A percentile compares a stretch with the other conserved stretches of the same genome.
Evolutionary conservation across 2,329 filamentous ascomycete species (phyloP).

Genomic region (Boeremia exigua): DNA sequence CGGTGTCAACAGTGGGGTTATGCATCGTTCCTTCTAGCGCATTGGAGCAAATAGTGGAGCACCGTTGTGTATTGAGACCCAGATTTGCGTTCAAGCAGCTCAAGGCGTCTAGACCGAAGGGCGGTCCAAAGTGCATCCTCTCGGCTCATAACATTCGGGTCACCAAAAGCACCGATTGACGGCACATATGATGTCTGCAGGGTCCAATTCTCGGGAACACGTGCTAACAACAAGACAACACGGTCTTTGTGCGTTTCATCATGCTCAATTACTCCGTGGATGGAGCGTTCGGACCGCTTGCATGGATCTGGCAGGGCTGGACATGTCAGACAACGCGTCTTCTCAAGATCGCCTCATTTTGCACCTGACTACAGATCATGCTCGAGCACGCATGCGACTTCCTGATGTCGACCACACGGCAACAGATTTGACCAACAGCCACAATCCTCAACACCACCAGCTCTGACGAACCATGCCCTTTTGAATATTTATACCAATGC

Average conservation of each 20-base stretch:
- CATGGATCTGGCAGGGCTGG: slow-evolving; percentile 1
- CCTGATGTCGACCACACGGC: not conserved
- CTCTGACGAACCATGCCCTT: not conserved
- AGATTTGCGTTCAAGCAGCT: too few relatives aligned
- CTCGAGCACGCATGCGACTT: not conserved
- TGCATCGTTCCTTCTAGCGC: too few relatives aligned
- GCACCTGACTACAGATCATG: not conserved
- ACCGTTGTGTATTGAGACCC: too few relatives aligned
- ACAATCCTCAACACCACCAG: not conserved
- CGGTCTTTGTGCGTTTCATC: slow-evolving; percentile 7
- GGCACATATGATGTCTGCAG: too few relatives aligned
- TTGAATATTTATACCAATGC: not conserved
- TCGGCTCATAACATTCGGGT: too few relatives aligned
- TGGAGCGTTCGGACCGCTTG: not conserved
- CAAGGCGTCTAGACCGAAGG: too few relatives aligned
- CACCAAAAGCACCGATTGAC: too few relatives aligned
- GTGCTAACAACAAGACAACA: too few relatives aligned
- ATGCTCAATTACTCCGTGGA: slow-evolving; percentile 3
- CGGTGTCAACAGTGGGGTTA: too few relatives aligned
- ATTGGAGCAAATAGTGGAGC: too few relatives aligned
- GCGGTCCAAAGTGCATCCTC: too few relatives aligned
- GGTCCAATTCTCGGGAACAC: too few relatives aligned
- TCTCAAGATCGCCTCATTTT: not conserved
- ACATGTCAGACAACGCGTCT: slow-evolving; percentile 8
- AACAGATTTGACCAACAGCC: not conserved